A percentile compares a stretch with the other conserved stretches of the same genome.
phyloP scores from a whole-genome alignment of 2,329 filamentous ascomycete species.

The Lasiodiplodia theobromae region DNA sequence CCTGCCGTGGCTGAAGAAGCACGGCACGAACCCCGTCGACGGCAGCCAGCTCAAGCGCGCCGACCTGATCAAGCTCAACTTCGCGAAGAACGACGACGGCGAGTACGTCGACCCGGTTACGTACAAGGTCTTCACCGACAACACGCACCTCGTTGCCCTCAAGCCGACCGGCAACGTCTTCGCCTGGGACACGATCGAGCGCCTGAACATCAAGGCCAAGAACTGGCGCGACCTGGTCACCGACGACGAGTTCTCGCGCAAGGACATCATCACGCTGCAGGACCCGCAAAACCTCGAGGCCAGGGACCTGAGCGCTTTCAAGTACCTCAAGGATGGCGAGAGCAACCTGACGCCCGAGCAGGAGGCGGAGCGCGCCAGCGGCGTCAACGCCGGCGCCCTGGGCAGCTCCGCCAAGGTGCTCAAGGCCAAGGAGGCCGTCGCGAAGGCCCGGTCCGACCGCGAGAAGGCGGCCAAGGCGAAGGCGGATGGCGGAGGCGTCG shows the following conservation, averaged over 20 bases:
- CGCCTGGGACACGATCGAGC: conserved; percentile 92
- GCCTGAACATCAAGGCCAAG: conserved; percentile 95
- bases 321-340: conserved; percentile 84
- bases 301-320: conserved; percentile 85
- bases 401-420: conserved; percentile 84
- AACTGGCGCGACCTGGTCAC: conserved; percentile 92
- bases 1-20: conserved; percentile 89
- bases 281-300: conserved; percentile 90
- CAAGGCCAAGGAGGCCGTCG: conserved; percentile 92
- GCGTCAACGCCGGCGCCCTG: conserved; percentile 80
- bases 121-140: conserved; percentile 97
- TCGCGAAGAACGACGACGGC: conserved; percentile 87
- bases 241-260: conserved; percentile 83
- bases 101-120: conserved; percentile 97
- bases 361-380: conserved; percentile 69
- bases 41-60: conserved; percentile 78
- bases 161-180: conserved; percentile 92
- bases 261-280: conserved; percentile 94
- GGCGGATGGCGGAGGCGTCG: conserved; percentile 35
- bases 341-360: conserved; percentile 72
- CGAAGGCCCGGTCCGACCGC: conserved; percentile 80
- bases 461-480: conserved; percentile 45
- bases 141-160: conserved; percentile 94
- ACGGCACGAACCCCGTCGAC: conserved; percentile 89
- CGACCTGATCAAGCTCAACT: conserved; percentile 89